Percentiles rank a stretch among this genome's conserved stretches.
phyloP scores from a whole-genome alignment of 768 basidiomycete species.

The Trametes cinnabarina region DNA sequence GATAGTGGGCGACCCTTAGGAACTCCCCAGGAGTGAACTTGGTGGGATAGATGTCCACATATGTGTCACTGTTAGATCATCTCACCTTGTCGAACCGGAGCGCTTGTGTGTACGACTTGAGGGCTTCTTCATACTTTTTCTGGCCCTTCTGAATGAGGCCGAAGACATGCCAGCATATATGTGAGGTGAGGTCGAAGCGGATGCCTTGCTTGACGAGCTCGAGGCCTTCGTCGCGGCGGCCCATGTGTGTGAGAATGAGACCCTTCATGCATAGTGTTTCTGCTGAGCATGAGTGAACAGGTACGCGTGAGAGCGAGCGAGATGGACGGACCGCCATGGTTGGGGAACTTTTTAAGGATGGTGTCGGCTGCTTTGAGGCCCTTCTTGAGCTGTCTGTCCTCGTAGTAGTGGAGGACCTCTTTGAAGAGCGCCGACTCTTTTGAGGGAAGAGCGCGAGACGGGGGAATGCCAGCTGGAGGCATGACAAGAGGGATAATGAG shows the following conservation, averaged over 20 bases:
- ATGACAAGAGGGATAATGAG: constrained; percentile 16
- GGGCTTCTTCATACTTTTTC: constrained; percentile 91
- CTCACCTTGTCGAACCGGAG: constrained; percentile 83
- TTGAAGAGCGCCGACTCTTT: constrained; percentile 88
- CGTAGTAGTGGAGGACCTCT: constrained; percentile 83
- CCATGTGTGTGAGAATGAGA: constrained; percentile 78
- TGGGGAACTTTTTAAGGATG: constrained; percentile 92
- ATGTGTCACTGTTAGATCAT: not conserved
- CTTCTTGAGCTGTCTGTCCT: constrained; percentile 84
- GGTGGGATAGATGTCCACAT: too few relatives aligned
- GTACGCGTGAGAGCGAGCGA: not conserved
- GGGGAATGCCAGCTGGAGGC: constrained; percentile 26
- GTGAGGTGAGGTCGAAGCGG: constrained; percentile 76
- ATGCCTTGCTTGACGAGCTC: constrained; percentile 84
- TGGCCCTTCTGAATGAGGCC: constrained; percentile 93
- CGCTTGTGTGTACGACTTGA: constrained; percentile 90
- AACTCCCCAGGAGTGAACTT: too few relatives aligned
- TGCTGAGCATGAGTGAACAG: constrained; percentile 31
- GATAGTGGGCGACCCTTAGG: too few relatives aligned
- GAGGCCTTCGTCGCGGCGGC: constrained; percentile 74
- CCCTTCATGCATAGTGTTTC: constrained; percentile 98
- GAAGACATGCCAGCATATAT: constrained; percentile 98
- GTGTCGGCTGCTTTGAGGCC: constrained; percentile 88
- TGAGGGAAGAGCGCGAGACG: constrained; percentile 63
- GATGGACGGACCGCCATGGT: constrained; percentile 84